Evolutionary conservation across 2,329 filamentous ascomycete species (phyloP), one percentile per base, ranked within the genome.

Genomic region (Fusarium foetens): DNA sequence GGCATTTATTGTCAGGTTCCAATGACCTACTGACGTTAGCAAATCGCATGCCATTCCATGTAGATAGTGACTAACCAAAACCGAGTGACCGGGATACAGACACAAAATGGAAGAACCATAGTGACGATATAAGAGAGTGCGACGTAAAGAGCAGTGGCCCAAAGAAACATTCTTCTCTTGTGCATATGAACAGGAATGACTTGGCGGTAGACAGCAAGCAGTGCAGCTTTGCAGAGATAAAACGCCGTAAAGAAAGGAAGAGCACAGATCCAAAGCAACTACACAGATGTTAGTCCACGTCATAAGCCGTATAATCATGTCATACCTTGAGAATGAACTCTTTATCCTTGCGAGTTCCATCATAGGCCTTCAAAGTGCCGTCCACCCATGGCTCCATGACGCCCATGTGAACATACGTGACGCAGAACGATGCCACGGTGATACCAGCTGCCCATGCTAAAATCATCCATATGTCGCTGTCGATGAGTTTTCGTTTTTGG

Each of bases 221-320:
- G 13, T 6, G 71, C 67, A 5, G 70, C 67, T 25, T 73, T 73
- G 33, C 67, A 68, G 9, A 69, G 33, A 13, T 73, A 73, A 11
- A 71, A 71, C 4, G 70, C 45, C 14, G 51, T 48, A 3, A 68
- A 46, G 17, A 73, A 73, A 3, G 70, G 70, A 12, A 73, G 33
- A n/a, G 42, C 38, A 19, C 49, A 59, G 19, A 71, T 43, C 70
- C 70, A 73, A 13, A 65, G 39, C 9, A 73, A 1, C 71, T 73
- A 13, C 12, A 0, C 3, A 2, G 6, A 4, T 12, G 38, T 58
- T 7, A 59, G 19, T 17, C 8, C 10, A 16, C 8, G 3, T 4
- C 13, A 3, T 3, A 0, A 10, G 5, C 0, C 4, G 5, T 23
- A 25, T 8, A 1, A 3, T 10, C 0, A 6, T 17, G 9, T 0